Base-by-base conservation (phyloP, 768 basidiomycete genomes). In the Atractiella rhizophila region DNA sequence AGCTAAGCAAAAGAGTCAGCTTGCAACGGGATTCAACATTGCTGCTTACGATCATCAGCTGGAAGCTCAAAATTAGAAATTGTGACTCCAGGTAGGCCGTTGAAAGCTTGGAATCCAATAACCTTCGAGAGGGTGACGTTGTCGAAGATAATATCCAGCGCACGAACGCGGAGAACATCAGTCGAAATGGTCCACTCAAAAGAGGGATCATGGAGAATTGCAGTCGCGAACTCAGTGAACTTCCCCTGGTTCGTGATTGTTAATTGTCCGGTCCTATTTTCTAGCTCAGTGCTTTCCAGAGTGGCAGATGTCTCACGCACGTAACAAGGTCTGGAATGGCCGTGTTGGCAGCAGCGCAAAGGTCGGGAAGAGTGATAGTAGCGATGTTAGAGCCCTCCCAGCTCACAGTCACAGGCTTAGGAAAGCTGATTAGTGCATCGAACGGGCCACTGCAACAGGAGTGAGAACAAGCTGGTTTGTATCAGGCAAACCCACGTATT, bases 131-230 rank as follows among this genome's bases (percentile, higher is more conserved):
- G 62, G 0, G 63, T 59, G 23, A 77, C 67, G 42, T 67, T 65
- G 45, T 75, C 70, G 47, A 77, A 77, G 47, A 70, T 67, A 10
- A 71, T 74, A 13, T 71, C 71, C 2, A 77, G 65, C 4, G 76
- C 74, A 2, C 62, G 66, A 13, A 78, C 56, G 24, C 70, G 67
- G 35, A 77, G 66, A 30, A 62, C 67, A n/a, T 63, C 45, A 0
- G 75, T 74, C 5, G 71, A 71, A 35, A 77, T 70, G 2, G 67
- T 72, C 75, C 75, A 77, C 4, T 66, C 64, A 48, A 78, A 77
- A 42, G 60, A 63, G n/a, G 16, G 65, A 63, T 37, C 67, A 69
- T 49, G 75, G 75, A 28, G 76, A n/a, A n/a, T n/a, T 55, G 65
- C 71, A 1, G 66, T 71, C 0, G 74, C 69, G 51, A 74, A 77